Conservation (phyloP, 2,329 filamentous ascomycete genomes). For the Colletotrichum sp. region DNA sequence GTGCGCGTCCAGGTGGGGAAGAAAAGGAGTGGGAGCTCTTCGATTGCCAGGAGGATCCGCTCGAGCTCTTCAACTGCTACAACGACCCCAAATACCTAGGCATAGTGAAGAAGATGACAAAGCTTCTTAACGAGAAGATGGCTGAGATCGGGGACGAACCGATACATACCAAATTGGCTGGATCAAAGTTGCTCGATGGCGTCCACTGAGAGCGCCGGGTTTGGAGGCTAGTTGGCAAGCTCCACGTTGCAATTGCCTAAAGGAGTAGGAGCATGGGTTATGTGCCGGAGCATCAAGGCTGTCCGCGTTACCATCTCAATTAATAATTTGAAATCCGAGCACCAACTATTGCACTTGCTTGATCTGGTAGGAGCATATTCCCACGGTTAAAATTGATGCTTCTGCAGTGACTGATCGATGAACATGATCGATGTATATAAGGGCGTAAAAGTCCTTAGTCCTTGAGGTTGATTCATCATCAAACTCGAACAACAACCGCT, state of each 20-base stretch:
- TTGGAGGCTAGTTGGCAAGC: background rate
- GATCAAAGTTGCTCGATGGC: background rate
- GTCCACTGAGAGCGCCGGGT: background rate
- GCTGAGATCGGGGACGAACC: conserved; percentile 53
- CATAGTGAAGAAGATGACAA: conserved; percentile 44
- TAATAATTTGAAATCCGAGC: background rate
- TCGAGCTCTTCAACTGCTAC: conserved; percentile 54
- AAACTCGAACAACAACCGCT: background rate
- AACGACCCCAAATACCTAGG: conserved; percentile 38
- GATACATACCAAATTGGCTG: conserved; percentile 25
- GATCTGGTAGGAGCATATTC: background rate
- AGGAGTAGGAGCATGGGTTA: background rate
- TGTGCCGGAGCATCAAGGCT: background rate
- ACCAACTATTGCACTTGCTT: background rate
- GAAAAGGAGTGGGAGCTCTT: conserved; percentile 60
- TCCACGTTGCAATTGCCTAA: background rate
- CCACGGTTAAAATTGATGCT: background rate
- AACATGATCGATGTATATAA: background rate
- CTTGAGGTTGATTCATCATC: background rate
- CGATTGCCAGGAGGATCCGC: conserved; percentile 52
- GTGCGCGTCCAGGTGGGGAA: conserved; percentile 42
- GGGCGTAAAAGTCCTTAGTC: background rate
- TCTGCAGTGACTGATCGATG: background rate
- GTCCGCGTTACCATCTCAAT: background rate
- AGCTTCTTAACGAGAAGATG: conserved; percentile 53